phyloP scores from a whole-genome alignment of 345 rosid species.

The Brassica incana region DNA sequence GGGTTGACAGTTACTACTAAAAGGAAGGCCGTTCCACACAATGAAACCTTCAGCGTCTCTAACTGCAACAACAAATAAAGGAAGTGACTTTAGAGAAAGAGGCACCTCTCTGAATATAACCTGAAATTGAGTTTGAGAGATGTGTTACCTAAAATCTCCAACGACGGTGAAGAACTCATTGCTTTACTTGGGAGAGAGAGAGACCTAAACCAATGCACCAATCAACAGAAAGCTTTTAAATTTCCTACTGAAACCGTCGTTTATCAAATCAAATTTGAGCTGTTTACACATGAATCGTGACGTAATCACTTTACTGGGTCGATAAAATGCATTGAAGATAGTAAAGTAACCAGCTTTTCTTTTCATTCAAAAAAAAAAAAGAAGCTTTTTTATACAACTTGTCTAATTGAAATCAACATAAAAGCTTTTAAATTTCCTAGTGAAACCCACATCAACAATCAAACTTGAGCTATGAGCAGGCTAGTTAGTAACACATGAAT shows the following conservation, averaged over 20 bases:
- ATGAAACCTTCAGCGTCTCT: slow-evolving; percentile 72
- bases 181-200: slow-evolving; percentile 33
- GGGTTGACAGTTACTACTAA: slow-evolving; percentile 57
- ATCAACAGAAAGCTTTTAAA: slow-evolving; percentile 6
- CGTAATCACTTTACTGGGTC: too few relatives aligned
- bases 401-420: neutral
- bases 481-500: neutral
- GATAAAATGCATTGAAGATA: too few relatives aligned
- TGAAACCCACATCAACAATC: neutral
- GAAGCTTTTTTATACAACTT: too few relatives aligned
- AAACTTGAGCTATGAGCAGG: neutral
- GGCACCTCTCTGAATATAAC: neutral
- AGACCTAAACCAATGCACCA: slow-evolving; percentile 10
- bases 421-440: too few relatives aligned
- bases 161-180: slow-evolving; percentile 47
- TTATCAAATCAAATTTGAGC: neutral
- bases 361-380: too few relatives aligned
- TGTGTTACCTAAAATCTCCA: slow-evolving; percentile 74
- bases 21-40: slow-evolving; percentile 92
- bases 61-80: slow-evolving; percentile 40
- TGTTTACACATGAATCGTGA: neutral
- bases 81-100: neutral
- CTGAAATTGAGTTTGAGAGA: slow-evolving; percentile 7
- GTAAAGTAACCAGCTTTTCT: too few relatives aligned
- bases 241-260: neutral